Percentiles rank a stretch among this genome's conserved stretches.
phyloP scores from a whole-genome alignment of 208 protist species.

The Leishmania aethiopica region DNA sequence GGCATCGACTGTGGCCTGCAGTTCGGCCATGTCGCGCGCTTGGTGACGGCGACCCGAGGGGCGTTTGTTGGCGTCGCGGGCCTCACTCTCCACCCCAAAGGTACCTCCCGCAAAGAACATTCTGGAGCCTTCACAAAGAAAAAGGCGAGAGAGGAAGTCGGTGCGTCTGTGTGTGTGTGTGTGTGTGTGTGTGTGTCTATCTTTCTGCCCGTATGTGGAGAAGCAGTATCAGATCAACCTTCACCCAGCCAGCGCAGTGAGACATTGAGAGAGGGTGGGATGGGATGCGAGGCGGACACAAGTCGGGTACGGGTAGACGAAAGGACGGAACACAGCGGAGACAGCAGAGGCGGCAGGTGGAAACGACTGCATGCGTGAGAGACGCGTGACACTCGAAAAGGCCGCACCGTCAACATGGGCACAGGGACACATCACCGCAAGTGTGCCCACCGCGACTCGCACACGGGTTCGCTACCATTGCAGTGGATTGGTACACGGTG shows the following conservation, averaged over 20 bases:
- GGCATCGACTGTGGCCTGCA: constrained; percentile 20
- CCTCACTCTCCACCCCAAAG: constrained; percentile 59
- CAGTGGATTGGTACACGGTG: background rate
- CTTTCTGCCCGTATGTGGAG: background rate
- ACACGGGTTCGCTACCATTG: background rate
- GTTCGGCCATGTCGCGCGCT: constrained; percentile 52
- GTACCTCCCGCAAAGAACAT: constrained; percentile 39
- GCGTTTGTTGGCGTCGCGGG: constrained; percentile 35
- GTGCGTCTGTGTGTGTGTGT: constrained; percentile 6
- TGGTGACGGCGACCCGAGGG: constrained; percentile 60
- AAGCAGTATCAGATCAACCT: constrained; percentile 4
- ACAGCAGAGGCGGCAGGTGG: background rate
- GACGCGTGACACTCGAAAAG: background rate
- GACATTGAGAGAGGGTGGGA: background rate
- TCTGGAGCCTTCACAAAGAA: background rate
- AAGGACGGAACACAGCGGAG: background rate
- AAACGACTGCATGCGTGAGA: background rate
- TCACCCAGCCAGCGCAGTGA: background rate
- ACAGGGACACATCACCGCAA: background rate
- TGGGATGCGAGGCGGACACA: background rate
- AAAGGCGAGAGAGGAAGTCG: background rate
- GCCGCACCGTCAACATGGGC: background rate
- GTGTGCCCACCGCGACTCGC: background rate
- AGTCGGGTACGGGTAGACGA: background rate
- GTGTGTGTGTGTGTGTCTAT: constrained; percentile 10